Conservation (phyloP, 805 yeast species). For the Zygosaccharomyces rouxii region DNA sequence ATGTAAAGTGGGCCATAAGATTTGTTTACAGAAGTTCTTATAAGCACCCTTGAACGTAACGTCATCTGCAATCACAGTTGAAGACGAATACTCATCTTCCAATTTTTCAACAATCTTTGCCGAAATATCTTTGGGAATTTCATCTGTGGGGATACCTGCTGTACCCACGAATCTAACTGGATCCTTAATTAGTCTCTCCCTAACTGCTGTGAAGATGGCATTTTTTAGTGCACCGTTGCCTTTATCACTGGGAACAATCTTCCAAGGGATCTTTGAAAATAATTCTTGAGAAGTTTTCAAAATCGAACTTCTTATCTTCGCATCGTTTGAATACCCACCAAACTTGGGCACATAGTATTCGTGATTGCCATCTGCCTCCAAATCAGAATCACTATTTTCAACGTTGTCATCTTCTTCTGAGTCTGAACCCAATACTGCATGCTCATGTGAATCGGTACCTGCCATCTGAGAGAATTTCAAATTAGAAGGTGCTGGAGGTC, state of each 20-base stretch:
- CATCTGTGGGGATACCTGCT: constrained; percentile 85
- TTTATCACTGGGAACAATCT: constrained; percentile 57
- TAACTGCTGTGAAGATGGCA: constrained; percentile 64
- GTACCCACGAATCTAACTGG: constrained; percentile 80
- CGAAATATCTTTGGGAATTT: constrained; percentile 55
- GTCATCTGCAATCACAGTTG: constrained; percentile 72
- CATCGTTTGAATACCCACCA: constrained; percentile 71
- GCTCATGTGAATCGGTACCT: constrained; percentile 5
- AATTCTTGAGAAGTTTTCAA: constrained; percentile 37
- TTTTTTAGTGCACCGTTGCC: constrained; percentile 89
- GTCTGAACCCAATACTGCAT: constrained; percentile 11
- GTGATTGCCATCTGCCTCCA: constrained; percentile 19
- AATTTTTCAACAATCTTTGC: constrained; percentile 48
- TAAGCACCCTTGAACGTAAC: constrained; percentile 85
- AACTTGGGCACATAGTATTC: constrained; percentile 42
- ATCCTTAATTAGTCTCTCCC: constrained; percentile 36
- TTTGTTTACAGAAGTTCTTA: constrained; percentile 85
- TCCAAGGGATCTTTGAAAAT: constrained; percentile 61
- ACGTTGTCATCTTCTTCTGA: constrained; percentile 11
- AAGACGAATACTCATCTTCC: constrained; percentile 47
- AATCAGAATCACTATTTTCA: constrained; percentile 21
- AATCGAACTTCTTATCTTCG: constrained; percentile 40
- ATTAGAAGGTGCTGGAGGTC: constrained; percentile 15
- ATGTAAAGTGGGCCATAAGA: constrained; percentile 91
- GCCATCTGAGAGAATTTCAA: constrained; percentile 16